These are phyloP conservation scores for Cicer pinnatifidum DNA, from an alignment of 306 rosid genomes.

Conservation along the genomic window DNA sequence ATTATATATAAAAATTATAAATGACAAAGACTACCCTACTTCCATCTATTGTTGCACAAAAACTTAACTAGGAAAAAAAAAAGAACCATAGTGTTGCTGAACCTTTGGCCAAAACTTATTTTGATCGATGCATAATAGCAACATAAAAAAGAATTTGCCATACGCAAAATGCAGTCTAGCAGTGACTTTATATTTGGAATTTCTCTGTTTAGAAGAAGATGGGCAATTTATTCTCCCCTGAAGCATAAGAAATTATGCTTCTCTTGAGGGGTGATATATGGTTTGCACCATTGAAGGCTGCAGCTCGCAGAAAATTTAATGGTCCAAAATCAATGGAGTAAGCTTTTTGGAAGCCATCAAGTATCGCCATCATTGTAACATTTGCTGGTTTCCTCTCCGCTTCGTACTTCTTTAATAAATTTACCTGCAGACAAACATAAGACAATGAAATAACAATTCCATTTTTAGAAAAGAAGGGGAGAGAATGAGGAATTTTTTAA, in stretches of 20 bases:
- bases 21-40: not conserved
- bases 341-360: constrained; percentile 88
- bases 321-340: constrained; percentile 92
- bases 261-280: constrained; percentile 76
- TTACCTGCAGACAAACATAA: constrained; percentile 55
- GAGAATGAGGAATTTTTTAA: not conserved
- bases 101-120: constrained; percentile 20
- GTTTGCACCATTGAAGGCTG: constrained; percentile 76
- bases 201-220: constrained; percentile 54
- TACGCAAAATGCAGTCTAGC: not conserved
- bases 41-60: not conserved
- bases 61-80: not conserved
- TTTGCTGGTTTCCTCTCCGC: constrained; percentile 73
- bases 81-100: not conserved
- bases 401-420: constrained; percentile 77
- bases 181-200: not conserved
- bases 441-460: constrained; percentile 14
- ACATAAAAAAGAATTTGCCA: constrained; percentile 23
- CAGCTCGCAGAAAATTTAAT: constrained; percentile 70
- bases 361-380: constrained; percentile 80
- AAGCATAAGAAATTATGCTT: constrained; percentile 86
- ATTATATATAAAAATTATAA: no score
- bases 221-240: constrained; percentile 79
- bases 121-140: not conserved
- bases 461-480: not conserved